Percentiles rank a stretch among this genome's conserved stretches.
These are phyloP conservation scores for Harringtonia aguacate DNA, from an alignment of 2,329 filamentous ascomycete species.

Conservation along the genomic window DNA sequence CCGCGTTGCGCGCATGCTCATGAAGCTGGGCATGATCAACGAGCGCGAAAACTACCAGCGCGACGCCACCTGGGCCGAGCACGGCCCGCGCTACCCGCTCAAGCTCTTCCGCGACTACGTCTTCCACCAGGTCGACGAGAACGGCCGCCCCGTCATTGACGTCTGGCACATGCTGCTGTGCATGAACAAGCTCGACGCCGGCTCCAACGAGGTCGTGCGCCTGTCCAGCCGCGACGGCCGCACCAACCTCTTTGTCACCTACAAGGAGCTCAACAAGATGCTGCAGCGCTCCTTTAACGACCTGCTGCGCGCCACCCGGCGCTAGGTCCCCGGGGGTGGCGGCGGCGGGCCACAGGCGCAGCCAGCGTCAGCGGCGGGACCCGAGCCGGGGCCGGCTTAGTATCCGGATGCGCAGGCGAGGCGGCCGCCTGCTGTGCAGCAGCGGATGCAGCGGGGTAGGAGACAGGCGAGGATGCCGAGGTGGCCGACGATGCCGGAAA, in stretches of 20 bases:
- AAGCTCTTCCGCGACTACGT: conserved; percentile 96
- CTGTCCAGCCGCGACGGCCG: conserved; percentile 86
- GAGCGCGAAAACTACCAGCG: conserved; percentile 60
- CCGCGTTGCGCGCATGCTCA: conserved; percentile 65
- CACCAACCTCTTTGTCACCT: conserved; percentile 77
- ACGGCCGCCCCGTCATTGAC: conserved; percentile 74
- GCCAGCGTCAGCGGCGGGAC: neutral
- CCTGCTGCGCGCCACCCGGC: conserved; percentile 31
- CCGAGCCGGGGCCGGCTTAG: too few relatives aligned
- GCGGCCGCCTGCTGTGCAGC: too few relatives aligned
- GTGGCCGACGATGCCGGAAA: too few relatives aligned
- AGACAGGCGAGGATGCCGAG: too few relatives aligned
- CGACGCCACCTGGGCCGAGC: conserved; percentile 77
- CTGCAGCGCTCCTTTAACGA: conserved; percentile 47
- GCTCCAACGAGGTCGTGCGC: conserved; percentile 74
- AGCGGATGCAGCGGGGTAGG: too few relatives aligned
- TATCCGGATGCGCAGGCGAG: too few relatives aligned
- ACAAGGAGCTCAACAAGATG: conserved; percentile 73
- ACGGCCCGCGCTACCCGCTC: conserved; percentile 81
- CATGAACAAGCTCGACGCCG: conserved; percentile 87
- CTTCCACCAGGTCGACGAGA: conserved; percentile 86
- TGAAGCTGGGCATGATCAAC: conserved; percentile 79
- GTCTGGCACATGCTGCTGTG: conserved; percentile 79
- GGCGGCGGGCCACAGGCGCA: neutral
- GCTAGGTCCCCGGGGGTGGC: neutral